Conservation (phyloP, 2,329 filamentous ascomycete species). For the Pseudogymnoascus sp. region DNA sequence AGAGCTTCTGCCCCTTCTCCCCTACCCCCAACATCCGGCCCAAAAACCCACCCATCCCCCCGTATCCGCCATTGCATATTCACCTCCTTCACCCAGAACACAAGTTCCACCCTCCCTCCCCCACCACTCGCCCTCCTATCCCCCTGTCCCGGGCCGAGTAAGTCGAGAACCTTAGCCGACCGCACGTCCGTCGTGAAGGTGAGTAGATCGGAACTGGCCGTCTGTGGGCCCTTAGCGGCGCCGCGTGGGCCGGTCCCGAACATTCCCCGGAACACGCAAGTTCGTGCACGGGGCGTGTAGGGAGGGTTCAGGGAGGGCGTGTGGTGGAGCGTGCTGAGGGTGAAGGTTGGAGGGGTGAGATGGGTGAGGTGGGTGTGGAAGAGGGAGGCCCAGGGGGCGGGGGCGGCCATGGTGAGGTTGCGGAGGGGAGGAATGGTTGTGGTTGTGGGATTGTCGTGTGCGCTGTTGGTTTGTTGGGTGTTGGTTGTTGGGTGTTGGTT, state of each 20-base stretch:
- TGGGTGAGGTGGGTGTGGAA: slow-evolving; percentile 28
- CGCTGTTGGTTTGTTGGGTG: neutral
- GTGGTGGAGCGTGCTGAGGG: slow-evolving; percentile 37
- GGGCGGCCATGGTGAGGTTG: neutral
- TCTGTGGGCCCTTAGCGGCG: slow-evolving; percentile 41
- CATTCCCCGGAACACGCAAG: slow-evolving; percentile 78
- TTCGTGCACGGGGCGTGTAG: slow-evolving; percentile 52
- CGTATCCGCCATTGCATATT: slow-evolving; percentile 78
- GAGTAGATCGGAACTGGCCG: slow-evolving; percentile 68
- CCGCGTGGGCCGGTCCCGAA: slow-evolving; percentile 62
- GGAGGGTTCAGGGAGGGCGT: slow-evolving; percentile 28
- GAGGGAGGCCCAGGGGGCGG: slow-evolving; percentile 28
- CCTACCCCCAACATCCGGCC: slow-evolving; percentile 51
- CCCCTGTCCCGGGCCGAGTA: slow-evolving; percentile 46
- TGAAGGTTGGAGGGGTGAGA: slow-evolving; percentile 32
- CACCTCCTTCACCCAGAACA: slow-evolving; percentile 61
- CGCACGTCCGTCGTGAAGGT: slow-evolving; percentile 82
- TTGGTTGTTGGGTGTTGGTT: neutral
- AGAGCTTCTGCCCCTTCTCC: slow-evolving; percentile 47
- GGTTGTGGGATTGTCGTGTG: neutral
- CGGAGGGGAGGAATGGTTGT: neutral
- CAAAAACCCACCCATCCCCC: slow-evolving; percentile 68
- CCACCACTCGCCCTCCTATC: slow-evolving; percentile 48
- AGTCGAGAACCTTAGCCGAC: slow-evolving; percentile 73
- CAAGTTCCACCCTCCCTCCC: slow-evolving; percentile 67